phyloP scores from a whole-genome alignment of 2,329 filamentous ascomycete genomes.

The Ceratocystis cubensis region DNA sequence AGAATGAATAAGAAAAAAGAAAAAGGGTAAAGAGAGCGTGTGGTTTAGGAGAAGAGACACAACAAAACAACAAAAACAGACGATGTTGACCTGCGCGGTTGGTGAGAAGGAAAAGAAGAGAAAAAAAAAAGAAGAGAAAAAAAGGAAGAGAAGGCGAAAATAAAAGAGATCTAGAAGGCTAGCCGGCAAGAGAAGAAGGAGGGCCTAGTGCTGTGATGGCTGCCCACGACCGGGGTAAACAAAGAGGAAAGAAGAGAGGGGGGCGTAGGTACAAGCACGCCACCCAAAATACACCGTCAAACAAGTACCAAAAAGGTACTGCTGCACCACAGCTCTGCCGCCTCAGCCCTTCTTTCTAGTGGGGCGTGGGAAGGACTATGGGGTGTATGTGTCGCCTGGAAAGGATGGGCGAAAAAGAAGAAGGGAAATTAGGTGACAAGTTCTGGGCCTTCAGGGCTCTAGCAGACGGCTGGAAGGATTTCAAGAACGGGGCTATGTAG shows the following conservation, averaged over 20 bases:
- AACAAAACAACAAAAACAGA: constrained; percentile 9
- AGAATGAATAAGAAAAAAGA: constrained; percentile 7
- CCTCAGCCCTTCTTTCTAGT: neutral
- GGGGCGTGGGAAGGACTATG: neutral
- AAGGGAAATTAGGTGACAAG: constrained; percentile 20
- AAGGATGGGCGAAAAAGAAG: constrained; percentile 1
- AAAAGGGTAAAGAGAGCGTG: neutral
- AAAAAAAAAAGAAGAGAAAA: neutral
- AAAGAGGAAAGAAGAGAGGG: neutral
- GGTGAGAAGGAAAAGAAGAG: constrained; percentile 10
- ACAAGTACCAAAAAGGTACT: neutral
- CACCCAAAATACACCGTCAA: neutral
- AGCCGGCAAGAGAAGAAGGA: neutral
- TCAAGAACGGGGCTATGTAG: neutral
- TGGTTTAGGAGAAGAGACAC: neutral
- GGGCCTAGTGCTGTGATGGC: constrained; percentile 8
- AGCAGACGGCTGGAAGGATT: neutral
- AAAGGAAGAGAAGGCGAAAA: neutral
- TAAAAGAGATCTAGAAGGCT: constrained; percentile 6
- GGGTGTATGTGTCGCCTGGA: neutral
- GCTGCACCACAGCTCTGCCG: neutral
- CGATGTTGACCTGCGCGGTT: constrained; percentile 16
- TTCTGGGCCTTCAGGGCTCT: constrained; percentile 14
- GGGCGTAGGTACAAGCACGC: neutral
- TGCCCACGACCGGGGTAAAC: neutral